Evolutionary conservation across 2,329 filamentous ascomycete species (phyloP).

Genomic region (Tolypocladium cylindrosporum): DNA sequence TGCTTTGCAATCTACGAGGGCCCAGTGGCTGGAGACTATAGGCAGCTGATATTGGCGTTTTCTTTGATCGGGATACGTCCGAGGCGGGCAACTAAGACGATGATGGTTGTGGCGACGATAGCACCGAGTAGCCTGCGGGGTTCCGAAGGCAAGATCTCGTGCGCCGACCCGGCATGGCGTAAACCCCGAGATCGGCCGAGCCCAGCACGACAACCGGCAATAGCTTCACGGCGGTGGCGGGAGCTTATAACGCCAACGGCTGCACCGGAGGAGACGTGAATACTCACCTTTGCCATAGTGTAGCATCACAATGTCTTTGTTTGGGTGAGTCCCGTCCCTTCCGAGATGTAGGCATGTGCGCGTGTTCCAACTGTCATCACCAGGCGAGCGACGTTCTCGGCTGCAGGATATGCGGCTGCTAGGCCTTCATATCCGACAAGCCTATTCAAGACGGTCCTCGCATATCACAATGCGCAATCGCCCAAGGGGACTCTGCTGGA

Average conservation of each 20-base stretch:
- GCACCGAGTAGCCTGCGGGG: not conserved
- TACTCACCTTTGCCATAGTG: not conserved
- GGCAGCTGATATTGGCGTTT: not conserved
- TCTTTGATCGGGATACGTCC: not conserved
- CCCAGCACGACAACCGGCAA: not conserved
- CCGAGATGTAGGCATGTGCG: not conserved
- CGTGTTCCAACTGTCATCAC: conserved; percentile 2
- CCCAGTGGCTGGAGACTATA: not conserved
- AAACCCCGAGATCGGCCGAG: conserved; percentile 6
- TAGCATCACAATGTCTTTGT: conserved; percentile 30
- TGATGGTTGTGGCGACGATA: not conserved
- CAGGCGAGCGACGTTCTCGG: conserved; percentile 46
- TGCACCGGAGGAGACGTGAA: not conserved
- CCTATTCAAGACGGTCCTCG: conserved; percentile 43
- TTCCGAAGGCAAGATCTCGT: not conserved
- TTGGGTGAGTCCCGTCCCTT: conserved; percentile 26
- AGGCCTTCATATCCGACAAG: conserved; percentile 47
- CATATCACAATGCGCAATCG: conserved; percentile 35
- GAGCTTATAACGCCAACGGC: not conserved
- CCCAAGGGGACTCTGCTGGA: conserved; percentile 34
- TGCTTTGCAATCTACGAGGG: not conserved
- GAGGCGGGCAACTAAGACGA: not conserved
- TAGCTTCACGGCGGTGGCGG: not conserved
- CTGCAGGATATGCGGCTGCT: conserved; percentile 48
- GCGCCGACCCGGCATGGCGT: not conserved